phyloP scores from a whole-genome alignment of 164 flowering plant genomes.

The Liriodendron chinense region DNA sequence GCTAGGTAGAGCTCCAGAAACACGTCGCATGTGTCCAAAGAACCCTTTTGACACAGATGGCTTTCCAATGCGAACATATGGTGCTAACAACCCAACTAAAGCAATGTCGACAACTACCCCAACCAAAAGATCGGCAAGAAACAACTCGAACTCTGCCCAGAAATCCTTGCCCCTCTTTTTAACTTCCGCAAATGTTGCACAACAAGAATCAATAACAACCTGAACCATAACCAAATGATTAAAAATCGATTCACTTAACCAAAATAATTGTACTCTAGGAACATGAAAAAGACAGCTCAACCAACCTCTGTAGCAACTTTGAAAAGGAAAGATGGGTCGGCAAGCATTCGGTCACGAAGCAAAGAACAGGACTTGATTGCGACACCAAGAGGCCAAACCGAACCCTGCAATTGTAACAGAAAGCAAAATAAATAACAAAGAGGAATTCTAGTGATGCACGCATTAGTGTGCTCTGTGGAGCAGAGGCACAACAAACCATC shows the following conservation, averaged over 20 bases:
- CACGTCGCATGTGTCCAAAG: constrained; percentile 52
- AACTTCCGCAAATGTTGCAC: constrained; percentile 93
- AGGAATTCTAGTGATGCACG: background rate
- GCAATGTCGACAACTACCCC: constrained; percentile 77
- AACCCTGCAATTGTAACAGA: constrained; percentile 34
- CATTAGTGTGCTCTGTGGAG: no score
- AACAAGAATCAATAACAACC: constrained; percentile 87
- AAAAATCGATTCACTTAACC: background rate
- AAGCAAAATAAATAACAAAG: background rate
- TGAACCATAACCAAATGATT: constrained; percentile 25
- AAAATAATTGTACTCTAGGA: background rate
- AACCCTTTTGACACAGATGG: constrained; percentile 54
- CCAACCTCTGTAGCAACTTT: constrained; percentile 87
- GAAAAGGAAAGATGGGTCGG: constrained; percentile 82
- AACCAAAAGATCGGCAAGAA: constrained; percentile 73
- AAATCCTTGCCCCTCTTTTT: constrained; percentile 93
- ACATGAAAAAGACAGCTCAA: background rate
- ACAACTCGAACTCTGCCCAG: constrained; percentile 93
- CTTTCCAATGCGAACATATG: constrained; percentile 74
- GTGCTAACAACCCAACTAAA: constrained; percentile 87
- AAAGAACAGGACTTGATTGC: constrained; percentile 50
- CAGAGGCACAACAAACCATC: no score
- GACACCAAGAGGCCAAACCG: constrained; percentile 60
- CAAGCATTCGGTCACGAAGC: constrained; percentile 84
- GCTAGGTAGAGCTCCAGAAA: constrained; percentile 76